phyloP scores from a whole-genome alignment of 192 early-diverging fungal species.

The Obelidium mucronatum region DNA sequence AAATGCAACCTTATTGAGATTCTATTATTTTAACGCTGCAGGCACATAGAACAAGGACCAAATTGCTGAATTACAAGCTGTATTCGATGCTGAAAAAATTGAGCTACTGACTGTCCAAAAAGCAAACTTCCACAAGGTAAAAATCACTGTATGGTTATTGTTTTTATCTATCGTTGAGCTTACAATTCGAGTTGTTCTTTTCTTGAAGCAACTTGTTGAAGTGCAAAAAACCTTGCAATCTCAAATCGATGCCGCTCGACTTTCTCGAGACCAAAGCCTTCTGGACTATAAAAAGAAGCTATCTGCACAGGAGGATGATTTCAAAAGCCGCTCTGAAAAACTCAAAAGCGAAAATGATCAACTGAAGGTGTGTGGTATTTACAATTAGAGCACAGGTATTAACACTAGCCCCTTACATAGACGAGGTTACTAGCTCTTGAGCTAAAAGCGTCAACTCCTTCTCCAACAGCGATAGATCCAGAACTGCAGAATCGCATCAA shows the following conservation, averaged over 20 bases:
- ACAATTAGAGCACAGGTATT: not conserved
- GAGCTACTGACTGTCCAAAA: conserved; percentile 31
- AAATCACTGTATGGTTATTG: no score
- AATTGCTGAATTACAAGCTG: not conserved
- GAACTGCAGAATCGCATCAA: conserved; percentile 11
- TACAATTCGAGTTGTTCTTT: not conserved
- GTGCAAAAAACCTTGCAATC: conserved; percentile 15
- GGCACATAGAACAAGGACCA: not conserved
- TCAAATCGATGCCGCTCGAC: conserved; percentile 29
- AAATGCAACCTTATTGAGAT: not conserved
- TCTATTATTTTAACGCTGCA: not conserved
- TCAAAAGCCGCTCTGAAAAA: conserved; percentile 26
- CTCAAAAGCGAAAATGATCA: conserved; percentile 33
- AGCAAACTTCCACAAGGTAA: conserved; percentile 30
- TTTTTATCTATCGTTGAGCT: no score
- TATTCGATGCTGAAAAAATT: conserved; percentile 31
- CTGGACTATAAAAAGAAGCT: conserved; percentile 12
- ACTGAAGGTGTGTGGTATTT: conserved; percentile 26
- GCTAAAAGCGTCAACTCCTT: conserved; percentile 24
- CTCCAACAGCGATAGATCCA: not conserved
- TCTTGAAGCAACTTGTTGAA: conserved; percentile 15
- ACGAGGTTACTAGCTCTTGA: conserved; percentile 26
- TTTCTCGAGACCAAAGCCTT: conserved; percentile 24
- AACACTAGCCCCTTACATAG: not conserved
- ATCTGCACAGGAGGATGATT: conserved; percentile 26